These are phyloP conservation scores for Alternaria incomplexa DNA, from an alignment of 2,329 filamentous ascomycete genomes.

Conservation along the genomic window DNA sequence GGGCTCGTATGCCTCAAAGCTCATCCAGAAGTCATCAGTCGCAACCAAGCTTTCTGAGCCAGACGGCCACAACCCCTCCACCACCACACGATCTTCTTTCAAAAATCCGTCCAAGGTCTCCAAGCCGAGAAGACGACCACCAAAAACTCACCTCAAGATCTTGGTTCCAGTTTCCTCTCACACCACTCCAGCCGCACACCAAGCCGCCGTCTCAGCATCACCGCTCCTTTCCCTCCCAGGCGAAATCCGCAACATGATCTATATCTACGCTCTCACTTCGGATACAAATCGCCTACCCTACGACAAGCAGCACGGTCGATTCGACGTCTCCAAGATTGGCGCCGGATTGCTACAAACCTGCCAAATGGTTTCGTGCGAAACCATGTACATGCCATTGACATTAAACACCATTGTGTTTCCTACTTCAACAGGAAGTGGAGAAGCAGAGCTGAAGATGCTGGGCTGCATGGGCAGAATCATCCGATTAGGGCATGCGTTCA, in stretches of 20 bases:
- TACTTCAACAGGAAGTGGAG: neutral
- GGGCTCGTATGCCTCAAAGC: neutral
- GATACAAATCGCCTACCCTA: slow-evolving; percentile 4
- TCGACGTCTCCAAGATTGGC: slow-evolving; percentile 17
- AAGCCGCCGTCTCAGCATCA: neutral
- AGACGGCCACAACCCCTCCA: neutral
- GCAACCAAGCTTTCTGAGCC: neutral
- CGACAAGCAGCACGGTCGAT: slow-evolving; percentile 3
- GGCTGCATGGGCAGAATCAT: neutral
- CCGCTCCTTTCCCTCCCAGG: slow-evolving; percentile 16
- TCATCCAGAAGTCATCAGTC: neutral
- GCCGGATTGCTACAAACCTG: slow-evolving; percentile 20
- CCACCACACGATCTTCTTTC: neutral
- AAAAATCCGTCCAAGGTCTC: neutral
- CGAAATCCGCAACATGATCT: slow-evolving; percentile 22
- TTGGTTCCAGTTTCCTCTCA: neutral
- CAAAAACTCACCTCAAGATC: slow-evolving; percentile 7
- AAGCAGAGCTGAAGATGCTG: neutral
- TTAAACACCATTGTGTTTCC: slow-evolving; percentile 15
- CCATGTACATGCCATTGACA: slow-evolving; percentile 12
- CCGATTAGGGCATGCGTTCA: neutral
- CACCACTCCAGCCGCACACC: neutral
- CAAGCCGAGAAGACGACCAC: neutral
- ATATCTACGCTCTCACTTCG: slow-evolving; percentile 12
- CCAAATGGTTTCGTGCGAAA: slow-evolving; percentile 18